phyloP scores from a whole-genome alignment of 2,329 filamentous ascomycete genomes.

The Aspergillus sp. region DNA sequence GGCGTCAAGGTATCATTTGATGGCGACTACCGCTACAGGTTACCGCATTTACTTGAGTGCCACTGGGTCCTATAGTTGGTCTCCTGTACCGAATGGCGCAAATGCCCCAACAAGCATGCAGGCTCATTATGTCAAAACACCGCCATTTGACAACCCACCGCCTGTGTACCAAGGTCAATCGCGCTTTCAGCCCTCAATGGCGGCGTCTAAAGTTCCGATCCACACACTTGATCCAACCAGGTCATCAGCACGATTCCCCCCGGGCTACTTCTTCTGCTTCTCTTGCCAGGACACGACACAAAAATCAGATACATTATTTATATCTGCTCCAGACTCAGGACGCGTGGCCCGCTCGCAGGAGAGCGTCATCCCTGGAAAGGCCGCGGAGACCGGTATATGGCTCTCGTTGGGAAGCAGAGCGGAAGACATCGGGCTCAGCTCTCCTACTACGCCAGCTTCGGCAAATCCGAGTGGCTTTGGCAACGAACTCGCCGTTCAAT shows the following conservation, averaged over 20 bases:
- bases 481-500: constrained; percentile 95
- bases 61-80: constrained; percentile 66
- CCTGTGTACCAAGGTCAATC: constrained; percentile 24
- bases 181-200: constrained; percentile 38
- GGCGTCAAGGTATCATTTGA: constrained; percentile 79
- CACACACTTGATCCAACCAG: constrained; percentile 43
- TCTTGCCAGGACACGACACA: constrained; percentile 62
- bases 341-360: constrained; percentile 65
- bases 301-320: constrained; percentile 69
- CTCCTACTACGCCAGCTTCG: constrained; percentile 69
- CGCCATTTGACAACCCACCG: constrained; percentile 55
- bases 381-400: constrained; percentile 78
- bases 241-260: constrained; percentile 63
- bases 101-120: constrained; percentile 91
- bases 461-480: constrained; percentile 75
- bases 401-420: constrained; percentile 71
- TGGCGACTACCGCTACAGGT: constrained; percentile 87
- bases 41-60: constrained; percentile 91
- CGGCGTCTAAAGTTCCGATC: constrained; percentile 50
- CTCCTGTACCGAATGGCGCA: constrained; percentile 57
- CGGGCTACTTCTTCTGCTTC: constrained; percentile 89
- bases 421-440: constrained; percentile 77
- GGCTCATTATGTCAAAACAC: constrained; percentile 94
- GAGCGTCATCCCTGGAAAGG: constrained; percentile 57
- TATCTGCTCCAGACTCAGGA: constrained; percentile 84